phyloP scores from a whole-genome alignment of 208 protist genomes.

The Leishmania aethiopica region DNA sequence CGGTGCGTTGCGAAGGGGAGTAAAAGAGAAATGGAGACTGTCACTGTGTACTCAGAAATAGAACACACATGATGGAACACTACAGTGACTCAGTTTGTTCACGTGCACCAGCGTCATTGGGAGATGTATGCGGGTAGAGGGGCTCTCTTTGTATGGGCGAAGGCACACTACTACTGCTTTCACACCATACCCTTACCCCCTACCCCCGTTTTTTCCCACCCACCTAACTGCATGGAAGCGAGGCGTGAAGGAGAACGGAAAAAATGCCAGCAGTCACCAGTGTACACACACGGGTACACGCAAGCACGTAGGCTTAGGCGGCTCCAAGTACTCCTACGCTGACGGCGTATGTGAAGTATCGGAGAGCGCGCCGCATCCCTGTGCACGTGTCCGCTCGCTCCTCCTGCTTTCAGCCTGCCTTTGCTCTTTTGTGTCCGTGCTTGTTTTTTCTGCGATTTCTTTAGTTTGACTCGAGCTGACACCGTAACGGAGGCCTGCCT shows the following conservation, averaged over 20 bases:
- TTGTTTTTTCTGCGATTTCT: not conserved
- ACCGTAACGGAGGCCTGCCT: not conserved
- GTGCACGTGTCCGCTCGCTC: not conserved
- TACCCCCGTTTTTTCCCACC: not conserved
- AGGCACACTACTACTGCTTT: not conserved
- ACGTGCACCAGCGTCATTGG: not conserved
- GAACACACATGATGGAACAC: not conserved
- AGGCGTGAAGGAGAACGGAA: not conserved
- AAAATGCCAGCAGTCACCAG: not conserved
- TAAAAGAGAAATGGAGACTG: not conserved
- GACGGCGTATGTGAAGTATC: not conserved
- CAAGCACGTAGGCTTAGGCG: not conserved
- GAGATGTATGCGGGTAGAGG: not conserved
- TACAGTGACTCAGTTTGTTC: not conserved
- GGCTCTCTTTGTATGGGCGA: not conserved
- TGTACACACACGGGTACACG: not conserved
- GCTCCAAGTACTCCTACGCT: not conserved
- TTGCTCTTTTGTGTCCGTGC: not conserved
- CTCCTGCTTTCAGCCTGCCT: not conserved
- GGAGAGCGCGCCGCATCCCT: not conserved
- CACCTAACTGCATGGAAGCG: not conserved
- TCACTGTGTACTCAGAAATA: not conserved
- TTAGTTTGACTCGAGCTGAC: not conserved
- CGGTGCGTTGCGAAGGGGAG: not conserved
- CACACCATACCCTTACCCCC: not conserved